Conservation (phyloP, 805 yeast genomes). For the Wickerhamiella slavikovae region DNA sequence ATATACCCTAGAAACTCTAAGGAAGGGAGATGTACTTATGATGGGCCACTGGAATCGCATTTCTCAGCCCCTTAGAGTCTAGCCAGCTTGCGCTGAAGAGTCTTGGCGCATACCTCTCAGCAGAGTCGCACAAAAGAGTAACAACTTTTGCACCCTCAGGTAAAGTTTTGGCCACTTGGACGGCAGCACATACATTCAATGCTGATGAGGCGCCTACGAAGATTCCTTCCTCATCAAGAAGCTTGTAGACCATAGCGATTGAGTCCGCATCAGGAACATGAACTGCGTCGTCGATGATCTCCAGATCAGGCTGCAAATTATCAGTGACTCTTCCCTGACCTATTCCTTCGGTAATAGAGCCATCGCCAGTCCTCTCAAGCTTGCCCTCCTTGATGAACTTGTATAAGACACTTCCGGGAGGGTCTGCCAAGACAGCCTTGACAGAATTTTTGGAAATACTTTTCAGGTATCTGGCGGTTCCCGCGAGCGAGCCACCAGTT, state of each 20-base stretch:
- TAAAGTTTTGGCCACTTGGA: conserved; percentile 45
- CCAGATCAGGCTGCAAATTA: conserved; percentile 55
- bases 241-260: conserved; percentile 63
- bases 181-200: conserved; percentile 77
- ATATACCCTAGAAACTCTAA: too few relatives aligned
- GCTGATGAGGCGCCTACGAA: conserved; percentile 85
- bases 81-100: conserved; percentile 66
- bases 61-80: conserved; percentile 37
- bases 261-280: conserved; percentile 61
- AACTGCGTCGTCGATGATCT: conserved; percentile 59
- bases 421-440: conserved; percentile 64
- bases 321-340: conserved; percentile 89
- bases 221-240: conserved; percentile 77
- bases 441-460: conserved; percentile 39
- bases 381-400: conserved; percentile 58
- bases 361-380: conserved; percentile 45
- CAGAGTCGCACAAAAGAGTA: conserved; percentile 77
- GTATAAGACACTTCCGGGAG: conserved; percentile 79
- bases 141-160: conserved; percentile 69
- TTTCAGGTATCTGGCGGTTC: conserved; percentile 60
- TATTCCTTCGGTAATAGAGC: conserved; percentile 87
- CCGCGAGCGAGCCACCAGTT: conserved; percentile 86
- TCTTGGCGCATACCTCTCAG: conserved; percentile 71
- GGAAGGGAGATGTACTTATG: conserved; percentile 43
- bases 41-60: conserved; percentile 48